Evolutionary conservation across 1,139 yeast genomes (phyloP).

Genomic region (Yamadazyma dushanensis): DNA sequence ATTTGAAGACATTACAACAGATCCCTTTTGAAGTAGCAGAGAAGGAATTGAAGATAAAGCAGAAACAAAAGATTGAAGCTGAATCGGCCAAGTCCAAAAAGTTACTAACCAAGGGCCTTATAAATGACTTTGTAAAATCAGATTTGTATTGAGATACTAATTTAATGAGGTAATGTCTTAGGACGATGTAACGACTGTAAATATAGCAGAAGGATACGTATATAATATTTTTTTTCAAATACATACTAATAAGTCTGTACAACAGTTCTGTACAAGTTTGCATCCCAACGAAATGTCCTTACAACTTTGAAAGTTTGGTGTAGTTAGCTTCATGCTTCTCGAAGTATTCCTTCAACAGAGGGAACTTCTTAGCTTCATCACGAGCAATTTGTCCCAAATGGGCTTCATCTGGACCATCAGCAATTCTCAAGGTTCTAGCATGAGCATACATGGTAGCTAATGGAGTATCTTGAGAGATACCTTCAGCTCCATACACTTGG

Average conservation of each 20-base stretch:
- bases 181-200: too few relatives aligned
- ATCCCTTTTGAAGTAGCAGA: conserved; percentile 66
- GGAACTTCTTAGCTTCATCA: conserved; percentile 38
- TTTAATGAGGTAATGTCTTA: too few relatives aligned
- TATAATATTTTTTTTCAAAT: too few relatives aligned
- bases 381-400: conserved; percentile 63
- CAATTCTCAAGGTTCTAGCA: conserved; percentile 63
- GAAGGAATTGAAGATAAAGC: conserved; percentile 36
- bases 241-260: too few relatives aligned
- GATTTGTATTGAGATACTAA: conserved; percentile 58
- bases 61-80: conserved; percentile 38
- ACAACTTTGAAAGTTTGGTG: conserved; percentile 18
- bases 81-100: conserved; percentile 52
- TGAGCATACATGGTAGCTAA: conserved; percentile 58
- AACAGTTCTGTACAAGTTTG: too few relatives aligned
- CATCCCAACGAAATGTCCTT: too few relatives aligned
- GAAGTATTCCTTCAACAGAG: conserved; percentile 35
- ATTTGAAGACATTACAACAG: conserved; percentile 55
- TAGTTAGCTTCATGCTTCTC: conserved; percentile 22
- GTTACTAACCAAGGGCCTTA: conserved; percentile 53
- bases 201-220: too few relatives aligned
- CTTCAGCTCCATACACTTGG: conserved; percentile 71
- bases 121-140: conserved; percentile 54
- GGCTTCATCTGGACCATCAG: conserved; percentile 79
- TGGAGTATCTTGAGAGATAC: conserved; percentile 64